A percentile compares a stretch with the other conserved stretches of the same genome.
Conservation (phyloP, 352 stramenopile genomes). For the Blastocystis sp. region DNA sequence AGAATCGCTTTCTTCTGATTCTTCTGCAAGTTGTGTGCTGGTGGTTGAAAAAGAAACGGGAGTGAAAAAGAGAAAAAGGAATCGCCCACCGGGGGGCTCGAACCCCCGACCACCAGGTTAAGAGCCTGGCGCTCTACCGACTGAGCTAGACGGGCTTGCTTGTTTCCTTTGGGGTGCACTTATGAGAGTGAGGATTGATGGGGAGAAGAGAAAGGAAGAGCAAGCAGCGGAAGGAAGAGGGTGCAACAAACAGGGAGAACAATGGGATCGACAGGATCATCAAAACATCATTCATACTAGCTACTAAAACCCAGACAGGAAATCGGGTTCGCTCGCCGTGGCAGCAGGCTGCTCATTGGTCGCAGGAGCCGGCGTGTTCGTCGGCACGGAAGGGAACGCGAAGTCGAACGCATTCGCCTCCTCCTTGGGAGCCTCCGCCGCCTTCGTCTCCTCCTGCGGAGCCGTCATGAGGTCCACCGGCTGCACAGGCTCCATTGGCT, state of each 20-base stretch:
- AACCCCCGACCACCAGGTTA: background rate
- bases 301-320: background rate
- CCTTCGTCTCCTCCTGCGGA: background rate
- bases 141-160: background rate
- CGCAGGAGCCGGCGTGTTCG: no score
- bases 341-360: background rate
- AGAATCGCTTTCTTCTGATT: background rate
- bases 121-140: background rate
- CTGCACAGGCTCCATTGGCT: background rate
- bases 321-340: background rate
- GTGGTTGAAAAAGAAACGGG: background rate
- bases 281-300: background rate
- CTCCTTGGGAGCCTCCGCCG: background rate
- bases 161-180: background rate
- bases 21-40: background rate
- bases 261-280: background rate
- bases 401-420: no score
- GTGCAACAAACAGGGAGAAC: background rate
- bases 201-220: no score
- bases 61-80: background rate
- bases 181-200: no score
- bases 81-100: no score
- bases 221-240: no score
- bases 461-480: background rate
- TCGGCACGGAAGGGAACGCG: no score